Evolutionary conservation across 257 asterid genomes (phyloP).

Genomic region (Solanum clarkiae): DNA sequence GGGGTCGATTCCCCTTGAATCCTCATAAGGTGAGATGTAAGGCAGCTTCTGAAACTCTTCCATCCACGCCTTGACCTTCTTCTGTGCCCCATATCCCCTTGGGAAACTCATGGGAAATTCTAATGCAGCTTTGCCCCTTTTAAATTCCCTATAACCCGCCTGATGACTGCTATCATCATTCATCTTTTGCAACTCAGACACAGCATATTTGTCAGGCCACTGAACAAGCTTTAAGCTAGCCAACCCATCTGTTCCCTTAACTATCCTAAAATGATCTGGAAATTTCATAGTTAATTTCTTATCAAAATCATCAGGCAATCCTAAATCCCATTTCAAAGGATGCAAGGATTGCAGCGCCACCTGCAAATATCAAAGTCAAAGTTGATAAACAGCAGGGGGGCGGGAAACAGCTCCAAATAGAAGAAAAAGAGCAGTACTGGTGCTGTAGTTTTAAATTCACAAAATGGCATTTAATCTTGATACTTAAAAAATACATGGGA

Average conservation of each 20-base stretch:
- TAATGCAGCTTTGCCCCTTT: conserved; percentile 67
- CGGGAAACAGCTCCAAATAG: not conserved
- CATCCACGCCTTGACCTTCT: conserved; percentile 94
- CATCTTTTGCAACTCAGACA: conserved; percentile 66
- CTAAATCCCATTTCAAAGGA: conserved; percentile 87
- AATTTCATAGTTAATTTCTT: conserved; percentile 35
- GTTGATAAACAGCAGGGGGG: not conserved
- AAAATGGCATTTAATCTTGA: not conserved
- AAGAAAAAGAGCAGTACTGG: not conserved
- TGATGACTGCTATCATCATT: conserved; percentile 17
- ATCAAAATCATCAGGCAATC: conserved; percentile 78
- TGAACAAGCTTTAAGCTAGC: conserved; percentile 50
- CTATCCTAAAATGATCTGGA: conserved; percentile 56
- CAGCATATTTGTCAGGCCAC: conserved; percentile 63
- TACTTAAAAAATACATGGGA: not conserved
- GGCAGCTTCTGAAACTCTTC: conserved; percentile 91
- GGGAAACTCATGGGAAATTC: conserved; percentile 92
- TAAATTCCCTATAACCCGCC: conserved; percentile 44
- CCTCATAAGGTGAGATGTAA: conserved; percentile 88
- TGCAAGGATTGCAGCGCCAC: conserved; percentile 58
- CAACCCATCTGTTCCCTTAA: conserved; percentile 49
- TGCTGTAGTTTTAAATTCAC: not conserved
- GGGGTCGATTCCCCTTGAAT: conserved; percentile 67
- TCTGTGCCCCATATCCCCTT: conserved; percentile 86
- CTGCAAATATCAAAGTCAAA: conserved; percentile 22